Evolutionary conservation across 1,139 yeast genomes (phyloP).

Genomic region (Hanseniaspora gamundiae): DNA sequence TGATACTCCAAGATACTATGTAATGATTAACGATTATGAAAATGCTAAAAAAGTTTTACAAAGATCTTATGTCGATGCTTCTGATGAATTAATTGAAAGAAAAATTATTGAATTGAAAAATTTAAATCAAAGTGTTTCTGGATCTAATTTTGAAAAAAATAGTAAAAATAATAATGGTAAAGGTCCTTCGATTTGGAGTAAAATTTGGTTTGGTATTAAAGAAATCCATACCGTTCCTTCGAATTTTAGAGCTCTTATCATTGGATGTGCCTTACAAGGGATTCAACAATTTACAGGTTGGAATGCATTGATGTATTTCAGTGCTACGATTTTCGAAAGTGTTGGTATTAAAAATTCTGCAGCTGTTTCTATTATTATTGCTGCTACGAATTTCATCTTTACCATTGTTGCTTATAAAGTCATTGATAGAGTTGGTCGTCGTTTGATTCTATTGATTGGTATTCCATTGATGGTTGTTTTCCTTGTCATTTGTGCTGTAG

Average conservation of each 20-base stretch:
- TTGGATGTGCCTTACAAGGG: slow-evolving; percentile 89
- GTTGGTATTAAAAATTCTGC: slow-evolving; percentile 80
- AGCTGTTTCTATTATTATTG: slow-evolving; percentile 85
- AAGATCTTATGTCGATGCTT: slow-evolving; percentile 44
- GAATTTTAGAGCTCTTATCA: slow-evolving; percentile 73
- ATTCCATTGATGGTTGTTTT: slow-evolving; percentile 72
- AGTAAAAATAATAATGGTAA: no score
- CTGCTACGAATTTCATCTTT: slow-evolving; percentile 84
- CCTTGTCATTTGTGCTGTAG: slow-evolving; percentile 70
- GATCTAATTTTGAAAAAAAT: no score
- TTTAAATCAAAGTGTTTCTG: slow-evolving; percentile 48
- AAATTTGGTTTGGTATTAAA: slow-evolving; percentile 50
- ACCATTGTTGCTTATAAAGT: slow-evolving; percentile 72
- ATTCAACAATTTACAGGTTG: slow-evolving; percentile 94
- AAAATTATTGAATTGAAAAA: slow-evolving; percentile 47
- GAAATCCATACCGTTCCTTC: slow-evolving; percentile 67
- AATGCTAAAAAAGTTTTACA: slow-evolving; percentile 55
- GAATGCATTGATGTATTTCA: slow-evolving; percentile 89
- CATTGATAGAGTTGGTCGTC: slow-evolving; percentile 78
- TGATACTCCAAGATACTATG: slow-evolving; percentile 85
- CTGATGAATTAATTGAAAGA: slow-evolving; percentile 43
- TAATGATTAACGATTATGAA: slow-evolving; percentile 52
- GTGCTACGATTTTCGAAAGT: slow-evolving; percentile 78
- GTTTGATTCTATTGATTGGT: slow-evolving; percentile 60
- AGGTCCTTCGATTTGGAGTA: slow-evolving; percentile 41